phyloP scores from a whole-genome alignment of 345 rosid genomes.

The Boechera retrofracta region DNA sequence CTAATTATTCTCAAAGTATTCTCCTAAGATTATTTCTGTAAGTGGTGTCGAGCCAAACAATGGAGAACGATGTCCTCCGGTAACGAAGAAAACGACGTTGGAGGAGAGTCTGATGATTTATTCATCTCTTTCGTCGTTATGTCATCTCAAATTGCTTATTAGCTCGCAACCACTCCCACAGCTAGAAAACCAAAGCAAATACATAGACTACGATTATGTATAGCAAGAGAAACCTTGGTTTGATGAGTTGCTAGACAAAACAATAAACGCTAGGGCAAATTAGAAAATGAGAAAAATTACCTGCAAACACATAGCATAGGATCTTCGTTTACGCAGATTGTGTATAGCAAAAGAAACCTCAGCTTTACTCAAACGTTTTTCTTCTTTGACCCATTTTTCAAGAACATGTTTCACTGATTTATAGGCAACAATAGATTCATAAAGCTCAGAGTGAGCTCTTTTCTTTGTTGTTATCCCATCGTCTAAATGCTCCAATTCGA shows the following conservation, averaged over 20 bases:
- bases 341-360: conserved; percentile 55
- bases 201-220: background rate
- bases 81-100: no score
- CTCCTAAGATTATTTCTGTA: no score
- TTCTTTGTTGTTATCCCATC: conserved; percentile 34
- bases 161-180: conserved; percentile 82
- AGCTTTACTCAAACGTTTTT: conserved; percentile 54
- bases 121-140: no score
- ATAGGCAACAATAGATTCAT: conserved; percentile 52
- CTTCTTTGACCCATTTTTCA: conserved; percentile 71
- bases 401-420: conserved; percentile 55
- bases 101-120: no score
- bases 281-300: conserved; percentile 43
- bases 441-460: conserved; percentile 53
- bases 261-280: background rate
- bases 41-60: no score
- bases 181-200: conserved; percentile 52
- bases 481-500: conserved; percentile 45
- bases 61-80: no score
- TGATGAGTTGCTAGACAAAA: background rate
- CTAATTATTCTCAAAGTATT: no score
- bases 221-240: no score
- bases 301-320: conserved; percentile 79
- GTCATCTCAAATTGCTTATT: conserved; percentile 49
- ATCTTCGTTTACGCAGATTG: conserved; percentile 66